Conservation (phyloP, 2,329 filamentous ascomycete species). For the Dendryphion nanum region DNA sequence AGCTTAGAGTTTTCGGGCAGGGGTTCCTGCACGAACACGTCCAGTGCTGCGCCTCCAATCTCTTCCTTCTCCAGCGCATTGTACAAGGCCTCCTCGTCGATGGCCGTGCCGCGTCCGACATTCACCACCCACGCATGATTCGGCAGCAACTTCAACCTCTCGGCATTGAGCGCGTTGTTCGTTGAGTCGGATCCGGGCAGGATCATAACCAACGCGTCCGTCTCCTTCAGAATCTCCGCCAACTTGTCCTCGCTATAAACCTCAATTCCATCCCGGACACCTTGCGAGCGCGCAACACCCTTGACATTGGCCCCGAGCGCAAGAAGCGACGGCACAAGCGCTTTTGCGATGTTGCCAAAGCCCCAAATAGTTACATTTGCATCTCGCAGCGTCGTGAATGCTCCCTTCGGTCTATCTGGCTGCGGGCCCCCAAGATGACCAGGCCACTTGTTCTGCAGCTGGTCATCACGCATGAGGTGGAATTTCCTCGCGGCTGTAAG, state of each 20-base stretch:
- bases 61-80: conserved; percentile 64
- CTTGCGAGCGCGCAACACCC: conserved; percentile 57
- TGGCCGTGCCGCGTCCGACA: conserved; percentile 72
- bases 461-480: conserved; percentile 63
- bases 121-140: conserved; percentile 66
- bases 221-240: conserved; percentile 53
- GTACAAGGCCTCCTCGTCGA: conserved; percentile 69
- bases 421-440: conserved; percentile 61
- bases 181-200: conserved; percentile 55
- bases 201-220: conserved; percentile 64
- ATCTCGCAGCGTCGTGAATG: conserved; percentile 60
- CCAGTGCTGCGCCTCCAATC: conserved; percentile 73
- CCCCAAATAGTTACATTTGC: conserved; percentile 63
- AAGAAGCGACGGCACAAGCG: conserved; percentile 54
- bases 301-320: conserved; percentile 58
- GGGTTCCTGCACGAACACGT: conserved; percentile 74
- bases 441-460: conserved; percentile 58
- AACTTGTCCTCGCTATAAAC: conserved; percentile 57
- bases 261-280: conserved; percentile 59
- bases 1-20: conserved; percentile 51
- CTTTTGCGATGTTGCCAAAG: conserved; percentile 66
- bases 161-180: conserved; percentile 56
- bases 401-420: conserved; percentile 55
- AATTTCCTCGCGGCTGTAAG: conserved; percentile 57
- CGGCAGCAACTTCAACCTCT: conserved; percentile 64